These are phyloP conservation scores for Teunomyces gatunensis DNA, from an alignment of 805 yeast species.

Conservation along the genomic window DNA sequence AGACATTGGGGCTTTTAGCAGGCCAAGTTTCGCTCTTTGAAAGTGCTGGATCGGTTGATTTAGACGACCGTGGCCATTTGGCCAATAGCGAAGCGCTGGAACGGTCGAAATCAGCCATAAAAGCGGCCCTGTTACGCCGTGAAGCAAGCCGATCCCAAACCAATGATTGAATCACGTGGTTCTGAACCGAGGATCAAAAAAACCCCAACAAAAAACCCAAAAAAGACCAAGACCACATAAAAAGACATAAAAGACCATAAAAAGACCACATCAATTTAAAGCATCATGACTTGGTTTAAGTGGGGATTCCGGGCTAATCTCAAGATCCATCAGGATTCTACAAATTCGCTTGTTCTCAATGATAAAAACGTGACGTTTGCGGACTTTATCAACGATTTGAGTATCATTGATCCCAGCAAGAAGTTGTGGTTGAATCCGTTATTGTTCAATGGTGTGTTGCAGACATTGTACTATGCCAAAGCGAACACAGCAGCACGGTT, in stretches of 20 bases:
- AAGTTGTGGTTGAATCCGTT: slow-evolving; percentile 60
- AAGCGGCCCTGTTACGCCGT: slow-evolving; percentile 18
- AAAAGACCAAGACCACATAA: neutral
- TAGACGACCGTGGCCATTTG: slow-evolving; percentile 77
- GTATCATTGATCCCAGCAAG: slow-evolving; percentile 19
- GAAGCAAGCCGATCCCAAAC: slow-evolving; percentile 10
- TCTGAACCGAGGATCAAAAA: neutral
- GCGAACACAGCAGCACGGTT: slow-evolving; percentile 52
- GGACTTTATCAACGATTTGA: slow-evolving; percentile 9
- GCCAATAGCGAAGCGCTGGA: slow-evolving; percentile 44
- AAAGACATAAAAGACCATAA: neutral
- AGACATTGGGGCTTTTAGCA: slow-evolving; percentile 73
- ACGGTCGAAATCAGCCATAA: slow-evolving; percentile 37
- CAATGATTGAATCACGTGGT: neutral
- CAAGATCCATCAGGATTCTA: slow-evolving; percentile 21
- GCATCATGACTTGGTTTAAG: slow-evolving; percentile 15
- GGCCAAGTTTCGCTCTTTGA: slow-evolving; percentile 80
- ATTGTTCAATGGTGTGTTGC: slow-evolving; percentile 70
- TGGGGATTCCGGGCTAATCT: slow-evolving; percentile 42
- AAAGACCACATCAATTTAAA: neutral
- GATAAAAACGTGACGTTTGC: slow-evolving; percentile 6
- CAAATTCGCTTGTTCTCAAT: slow-evolving; percentile 13
- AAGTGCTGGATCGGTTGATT: slow-evolving; percentile 70
- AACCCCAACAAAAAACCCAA: neutral
- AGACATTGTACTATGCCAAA: slow-evolving; percentile 67